Percentiles rank a stretch among this genome's conserved stretches.
Conservation (phyloP, 371 early-diverging fungal species). For the Polyrhizophydium stewartii region DNA sequence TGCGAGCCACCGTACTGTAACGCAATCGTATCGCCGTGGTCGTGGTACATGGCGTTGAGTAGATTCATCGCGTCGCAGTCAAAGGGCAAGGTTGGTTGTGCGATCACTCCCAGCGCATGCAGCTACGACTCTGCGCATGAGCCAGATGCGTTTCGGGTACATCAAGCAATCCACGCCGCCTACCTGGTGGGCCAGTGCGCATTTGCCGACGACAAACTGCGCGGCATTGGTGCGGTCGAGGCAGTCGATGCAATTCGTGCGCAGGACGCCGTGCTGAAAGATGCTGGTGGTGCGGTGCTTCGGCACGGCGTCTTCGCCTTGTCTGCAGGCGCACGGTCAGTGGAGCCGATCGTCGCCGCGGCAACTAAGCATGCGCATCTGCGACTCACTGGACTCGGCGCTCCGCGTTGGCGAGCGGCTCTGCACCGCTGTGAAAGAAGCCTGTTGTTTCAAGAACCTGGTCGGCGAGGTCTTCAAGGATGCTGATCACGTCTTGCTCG, state of each 20-base stretch:
- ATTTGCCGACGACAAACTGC: slow-evolving; percentile 94
- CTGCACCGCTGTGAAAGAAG: slow-evolving; percentile 88
- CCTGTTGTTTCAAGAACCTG: slow-evolving; percentile 80
- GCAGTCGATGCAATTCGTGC: slow-evolving; percentile 99
- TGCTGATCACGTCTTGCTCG: slow-evolving; percentile 86
- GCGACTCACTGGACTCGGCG: slow-evolving; percentile 32
- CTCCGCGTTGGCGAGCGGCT: slow-evolving; percentile 56
- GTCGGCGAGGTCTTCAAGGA: slow-evolving; percentile 84
- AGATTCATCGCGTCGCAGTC: slow-evolving; percentile 90
- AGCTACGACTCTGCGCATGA: slow-evolving; percentile 39
- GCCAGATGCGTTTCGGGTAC: too few species aligned
- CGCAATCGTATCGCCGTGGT: slow-evolving; percentile 98
- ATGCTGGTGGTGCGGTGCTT: background rate
- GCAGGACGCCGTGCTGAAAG: slow-evolving; percentile 81
- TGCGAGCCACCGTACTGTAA: slow-evolving; percentile 99
- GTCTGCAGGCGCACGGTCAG: background rate
- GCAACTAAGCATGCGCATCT: too few species aligned
- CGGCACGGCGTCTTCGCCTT: background rate
- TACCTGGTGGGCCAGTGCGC: slow-evolving; percentile 85
- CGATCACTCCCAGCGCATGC: slow-evolving; percentile 81
- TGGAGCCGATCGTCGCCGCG: background rate
- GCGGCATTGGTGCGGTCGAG: slow-evolving; percentile 99
- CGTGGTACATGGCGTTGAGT: slow-evolving; percentile 96
- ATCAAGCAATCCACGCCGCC: background rate
- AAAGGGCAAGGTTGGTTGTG: slow-evolving; percentile 75